Evolutionary conservation across 1,139 yeast genomes (phyloP).

Genomic region (Magnusiomyces suaveolens): DNA sequence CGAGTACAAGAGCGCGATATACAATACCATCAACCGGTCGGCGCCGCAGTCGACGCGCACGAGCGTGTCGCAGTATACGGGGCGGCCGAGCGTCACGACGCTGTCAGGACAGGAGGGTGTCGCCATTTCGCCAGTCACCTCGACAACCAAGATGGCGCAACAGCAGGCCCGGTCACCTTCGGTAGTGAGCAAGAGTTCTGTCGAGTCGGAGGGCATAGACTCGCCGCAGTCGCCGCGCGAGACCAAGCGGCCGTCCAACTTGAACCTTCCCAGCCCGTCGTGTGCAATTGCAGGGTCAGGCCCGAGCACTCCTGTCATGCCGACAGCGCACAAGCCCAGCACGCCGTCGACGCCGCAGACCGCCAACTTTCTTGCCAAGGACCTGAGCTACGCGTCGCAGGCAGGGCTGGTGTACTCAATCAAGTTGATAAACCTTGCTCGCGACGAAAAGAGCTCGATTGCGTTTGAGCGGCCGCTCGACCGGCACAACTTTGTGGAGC

Average conservation of each 20-base stretch:
- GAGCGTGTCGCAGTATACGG: not conserved
- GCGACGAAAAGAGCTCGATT: conserved; percentile 9
- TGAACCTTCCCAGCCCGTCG: too few relatives aligned
- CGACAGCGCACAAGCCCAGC: not conserved
- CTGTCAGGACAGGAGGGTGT: not conserved
- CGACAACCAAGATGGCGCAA: not conserved
- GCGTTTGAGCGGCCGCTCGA: conserved; percentile 9
- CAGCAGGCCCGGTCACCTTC: not conserved
- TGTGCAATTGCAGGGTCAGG: too few relatives aligned
- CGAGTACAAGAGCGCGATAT: conserved; percentile 21
- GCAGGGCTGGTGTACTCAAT: conserved; percentile 10
- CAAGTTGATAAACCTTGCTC: conserved; percentile 10
- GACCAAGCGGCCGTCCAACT: not conserved
- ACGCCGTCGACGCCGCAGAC: not conserved
- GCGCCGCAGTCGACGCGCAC: conserved; percentile 6
- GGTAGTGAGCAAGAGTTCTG: not conserved
- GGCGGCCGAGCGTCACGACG: not conserved
- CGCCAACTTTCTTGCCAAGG: conserved; percentile 2
- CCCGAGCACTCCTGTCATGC: too few relatives aligned
- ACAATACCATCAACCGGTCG: conserved; percentile 8
- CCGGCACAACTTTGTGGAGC: conserved; percentile 12
- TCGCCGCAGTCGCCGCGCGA: not conserved
- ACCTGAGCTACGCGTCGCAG: conserved; percentile 2
- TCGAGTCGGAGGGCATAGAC: not conserved
- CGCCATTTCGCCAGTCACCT: not conserved